Evolutionary conservation across 2,329 filamentous ascomycete species (phyloP).

Genomic region (Fusarium sp.): DNA sequence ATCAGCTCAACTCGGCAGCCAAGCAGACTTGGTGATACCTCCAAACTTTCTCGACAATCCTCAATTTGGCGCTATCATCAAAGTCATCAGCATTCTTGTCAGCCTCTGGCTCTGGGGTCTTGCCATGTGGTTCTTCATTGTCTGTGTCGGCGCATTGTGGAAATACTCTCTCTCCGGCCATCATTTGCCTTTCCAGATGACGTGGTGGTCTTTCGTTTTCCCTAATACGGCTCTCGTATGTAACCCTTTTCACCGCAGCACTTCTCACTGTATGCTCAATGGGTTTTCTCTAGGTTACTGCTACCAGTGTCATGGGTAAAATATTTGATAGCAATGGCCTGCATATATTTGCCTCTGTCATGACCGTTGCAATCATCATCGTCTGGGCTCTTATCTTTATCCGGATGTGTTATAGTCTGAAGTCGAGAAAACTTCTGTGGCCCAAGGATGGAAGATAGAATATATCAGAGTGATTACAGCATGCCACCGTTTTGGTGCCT

Average conservation of each 20-base stretch:
- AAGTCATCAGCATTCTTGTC: constrained; percentile 64
- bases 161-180: constrained; percentile 66
- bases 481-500: not conserved
- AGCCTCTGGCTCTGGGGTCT: constrained; percentile 84
- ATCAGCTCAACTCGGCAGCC: constrained; percentile 55
- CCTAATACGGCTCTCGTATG: constrained; percentile 75
- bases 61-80: constrained; percentile 54
- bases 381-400: constrained; percentile 74
- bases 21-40: constrained; percentile 54
- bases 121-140: constrained; percentile 85
- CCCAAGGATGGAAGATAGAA: constrained; percentile 62
- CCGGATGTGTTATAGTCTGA: constrained; percentile 75
- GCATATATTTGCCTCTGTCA: constrained; percentile 71
- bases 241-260: not conserved
- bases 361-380: constrained; percentile 70
- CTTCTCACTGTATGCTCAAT: not conserved
- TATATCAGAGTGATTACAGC: too few relatives aligned
- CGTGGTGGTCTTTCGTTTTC: constrained; percentile 85
- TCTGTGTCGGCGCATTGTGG: constrained; percentile 78
- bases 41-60: constrained; percentile 51
- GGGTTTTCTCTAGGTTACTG: constrained; percentile 57
- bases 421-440: constrained; percentile 75
- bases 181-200: constrained; percentile 80
- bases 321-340: constrained; percentile 68
- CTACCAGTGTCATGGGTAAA: constrained; percentile 74